Percentiles rank a stretch among this genome's conserved stretches.
Evolutionary conservation across 148 eudicot species (phyloP).

Genomic region (Selenicereus undatus): DNA sequence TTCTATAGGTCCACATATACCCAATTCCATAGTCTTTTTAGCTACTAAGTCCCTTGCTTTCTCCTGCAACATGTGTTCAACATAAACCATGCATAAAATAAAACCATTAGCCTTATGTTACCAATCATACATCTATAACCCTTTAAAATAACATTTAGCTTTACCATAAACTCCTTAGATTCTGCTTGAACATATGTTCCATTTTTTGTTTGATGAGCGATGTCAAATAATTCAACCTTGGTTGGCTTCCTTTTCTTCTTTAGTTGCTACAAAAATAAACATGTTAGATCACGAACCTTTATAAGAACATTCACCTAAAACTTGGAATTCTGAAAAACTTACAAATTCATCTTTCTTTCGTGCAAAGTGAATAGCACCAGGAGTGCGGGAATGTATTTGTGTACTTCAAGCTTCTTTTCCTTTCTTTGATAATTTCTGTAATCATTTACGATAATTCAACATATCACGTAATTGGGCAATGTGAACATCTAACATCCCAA

Average conservation of each 20-base stretch:
- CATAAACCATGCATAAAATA: background rate
- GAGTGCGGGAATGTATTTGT: background rate
- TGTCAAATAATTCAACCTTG: background rate
- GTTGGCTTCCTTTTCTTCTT: conserved; percentile 8
- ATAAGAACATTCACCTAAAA: background rate
- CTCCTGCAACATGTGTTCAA: background rate
- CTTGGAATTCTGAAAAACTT: background rate
- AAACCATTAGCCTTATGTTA: background rate
- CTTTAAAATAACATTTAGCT: background rate
- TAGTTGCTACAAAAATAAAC: background rate
- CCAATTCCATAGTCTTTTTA: background rate
- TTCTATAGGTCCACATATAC: background rate
- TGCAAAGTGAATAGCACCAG: background rate
- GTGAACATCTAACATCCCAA: too few species aligned
- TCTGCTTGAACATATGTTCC: background rate
- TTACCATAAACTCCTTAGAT: background rate
- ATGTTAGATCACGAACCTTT: background rate
- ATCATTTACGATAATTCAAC: background rate
- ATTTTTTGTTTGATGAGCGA: background rate
- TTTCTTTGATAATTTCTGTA: background rate
- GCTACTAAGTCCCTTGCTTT: background rate
- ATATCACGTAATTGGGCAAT: too few species aligned
- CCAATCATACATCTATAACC: too few species aligned
- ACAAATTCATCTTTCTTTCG: background rate
- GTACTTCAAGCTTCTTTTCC: background rate